Evolutionary conservation across 179 eudicot species (phyloP).

Genomic region (Camellia oleifera): DNA sequence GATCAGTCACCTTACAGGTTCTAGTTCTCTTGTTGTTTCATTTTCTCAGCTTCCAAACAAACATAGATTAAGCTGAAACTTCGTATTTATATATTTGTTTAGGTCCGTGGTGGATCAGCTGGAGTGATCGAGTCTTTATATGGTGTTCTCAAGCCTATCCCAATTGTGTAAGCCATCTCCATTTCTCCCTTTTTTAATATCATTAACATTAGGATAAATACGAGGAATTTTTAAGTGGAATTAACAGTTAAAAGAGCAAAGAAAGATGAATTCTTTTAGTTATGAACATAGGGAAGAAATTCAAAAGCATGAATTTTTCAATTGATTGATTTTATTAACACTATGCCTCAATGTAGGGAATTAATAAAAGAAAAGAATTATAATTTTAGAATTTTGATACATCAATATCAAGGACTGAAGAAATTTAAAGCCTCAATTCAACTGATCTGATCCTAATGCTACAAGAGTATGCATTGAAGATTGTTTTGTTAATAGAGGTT

Average conservation of each 20-base stretch:
- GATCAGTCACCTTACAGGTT: slow-evolving; percentile 69
- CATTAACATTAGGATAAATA: neutral
- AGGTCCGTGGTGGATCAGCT: slow-evolving; percentile 82
- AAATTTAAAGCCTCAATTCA: too few relatives aligned
- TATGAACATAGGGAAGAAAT: neutral
- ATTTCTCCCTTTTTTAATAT: neutral
- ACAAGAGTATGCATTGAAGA: neutral
- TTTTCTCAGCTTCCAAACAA: neutral
- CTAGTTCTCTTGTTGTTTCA: neutral
- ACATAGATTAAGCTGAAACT: neutral
- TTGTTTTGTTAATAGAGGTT: too few relatives aligned
- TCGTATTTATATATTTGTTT: neutral
- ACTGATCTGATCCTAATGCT: neutral
- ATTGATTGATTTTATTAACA: neutral
- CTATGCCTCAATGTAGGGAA: neutral
- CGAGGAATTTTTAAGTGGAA: neutral
- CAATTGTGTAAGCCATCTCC: slow-evolving; percentile 42
- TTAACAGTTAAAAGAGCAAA: neutral
- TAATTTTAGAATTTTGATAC: neutral
- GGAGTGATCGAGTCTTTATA: slow-evolving; percentile 74
- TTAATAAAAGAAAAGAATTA: neutral
- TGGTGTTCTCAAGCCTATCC: slow-evolving; percentile 68
- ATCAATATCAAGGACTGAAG: neutral
- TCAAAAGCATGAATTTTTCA: neutral
- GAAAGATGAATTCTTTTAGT: neutral